Conservation (phyloP, 306 rosid species). For the Inga leiocalycina region DNA sequence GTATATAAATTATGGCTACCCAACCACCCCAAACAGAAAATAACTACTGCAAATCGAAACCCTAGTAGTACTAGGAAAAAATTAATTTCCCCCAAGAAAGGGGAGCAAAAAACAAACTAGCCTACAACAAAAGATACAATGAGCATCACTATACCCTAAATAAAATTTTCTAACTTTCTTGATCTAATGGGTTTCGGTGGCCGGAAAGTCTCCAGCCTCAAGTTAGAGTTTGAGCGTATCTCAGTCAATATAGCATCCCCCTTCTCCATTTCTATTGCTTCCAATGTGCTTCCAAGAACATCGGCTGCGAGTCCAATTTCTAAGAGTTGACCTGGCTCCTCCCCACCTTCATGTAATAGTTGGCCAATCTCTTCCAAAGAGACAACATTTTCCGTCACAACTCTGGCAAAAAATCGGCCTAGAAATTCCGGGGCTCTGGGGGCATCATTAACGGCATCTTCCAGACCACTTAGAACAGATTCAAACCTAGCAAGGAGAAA, state of each 20-base stretch:
- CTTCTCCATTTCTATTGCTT: conserved; percentile 56
- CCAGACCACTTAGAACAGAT: conserved; percentile 62
- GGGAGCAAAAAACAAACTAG: not conserved
- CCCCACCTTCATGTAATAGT: conserved; percentile 70
- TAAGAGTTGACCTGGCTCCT: conserved; percentile 66
- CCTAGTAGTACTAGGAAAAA: conserved; percentile 51
- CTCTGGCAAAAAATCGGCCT: conserved; percentile 60
- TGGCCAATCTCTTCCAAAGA: conserved; percentile 64
- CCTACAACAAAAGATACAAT: conserved; percentile 49
- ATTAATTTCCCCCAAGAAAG: not conserved
- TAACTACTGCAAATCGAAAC: conserved; percentile 50
- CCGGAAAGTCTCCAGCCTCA: conserved; percentile 67
- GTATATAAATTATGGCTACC: conserved; percentile 44
- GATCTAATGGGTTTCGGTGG: conserved; percentile 59
- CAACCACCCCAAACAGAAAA: conserved; percentile 43
- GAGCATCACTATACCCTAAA: conserved; percentile 69
- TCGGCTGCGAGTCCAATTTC: conserved; percentile 76
- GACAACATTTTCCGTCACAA: conserved; percentile 55
- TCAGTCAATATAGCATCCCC: conserved; percentile 64
- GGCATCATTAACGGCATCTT: conserved; percentile 86
- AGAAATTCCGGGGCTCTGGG: conserved; percentile 88
- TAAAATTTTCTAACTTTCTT: conserved; percentile 68
- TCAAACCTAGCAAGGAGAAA: conserved; percentile 56
- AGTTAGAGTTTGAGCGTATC: conserved; percentile 46
- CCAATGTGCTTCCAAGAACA: conserved; percentile 74